A percentile compares a stretch with the other conserved stretches of the same genome.
phyloP scores from a whole-genome alignment of 352 stramenopile genomes.

The Pythium sukuiense region DNA sequence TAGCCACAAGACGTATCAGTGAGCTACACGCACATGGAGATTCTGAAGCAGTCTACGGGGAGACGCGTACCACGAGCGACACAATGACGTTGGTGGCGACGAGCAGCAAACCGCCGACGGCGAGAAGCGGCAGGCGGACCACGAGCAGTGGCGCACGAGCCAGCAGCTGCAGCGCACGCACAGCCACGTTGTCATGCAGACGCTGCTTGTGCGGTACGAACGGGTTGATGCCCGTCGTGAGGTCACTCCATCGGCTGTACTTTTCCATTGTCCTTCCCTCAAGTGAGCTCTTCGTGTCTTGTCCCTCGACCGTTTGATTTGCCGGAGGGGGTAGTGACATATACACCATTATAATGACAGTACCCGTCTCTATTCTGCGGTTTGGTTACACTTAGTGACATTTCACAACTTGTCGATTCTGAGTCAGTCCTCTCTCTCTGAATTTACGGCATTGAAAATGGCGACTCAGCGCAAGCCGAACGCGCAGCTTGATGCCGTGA shows the following conservation, averaged over 20 bases:
- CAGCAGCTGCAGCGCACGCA: slow-evolving; percentile 47
- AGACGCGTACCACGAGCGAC: slow-evolving; percentile 42
- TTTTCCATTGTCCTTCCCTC: slow-evolving; percentile 66
- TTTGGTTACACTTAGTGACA: background rate
- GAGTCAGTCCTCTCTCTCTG: slow-evolving; percentile 8
- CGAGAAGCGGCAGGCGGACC: slow-evolving; percentile 53
- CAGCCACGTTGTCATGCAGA: slow-evolving; percentile 39
- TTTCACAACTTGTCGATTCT: slow-evolving; percentile 1
- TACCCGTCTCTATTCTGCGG: slow-evolving; percentile 8
- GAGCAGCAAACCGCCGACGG: slow-evolving; percentile 40
- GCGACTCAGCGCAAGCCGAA: slow-evolving; percentile 25
- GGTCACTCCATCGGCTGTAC: slow-evolving; percentile 82
- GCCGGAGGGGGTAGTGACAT: slow-evolving; percentile 16
- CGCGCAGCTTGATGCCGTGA: slow-evolving; percentile 10
- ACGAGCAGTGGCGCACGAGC: slow-evolving; percentile 47
- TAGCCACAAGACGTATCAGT: background rate
- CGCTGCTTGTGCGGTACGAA: slow-evolving; percentile 80
- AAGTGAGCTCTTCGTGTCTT: background rate
- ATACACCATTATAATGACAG: background rate
- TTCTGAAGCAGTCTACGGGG: background rate
- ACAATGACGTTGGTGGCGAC: slow-evolving; percentile 50
- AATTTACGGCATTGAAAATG: slow-evolving; percentile 21
- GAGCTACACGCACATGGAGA: background rate
- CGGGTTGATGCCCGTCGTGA: slow-evolving; percentile 85
- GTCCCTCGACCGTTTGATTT: background rate